Percentiles rank a stretch among this genome's conserved stretches.
Conservation (phyloP, 805 yeast genomes). For the Myxozyma neotropica region DNA sequence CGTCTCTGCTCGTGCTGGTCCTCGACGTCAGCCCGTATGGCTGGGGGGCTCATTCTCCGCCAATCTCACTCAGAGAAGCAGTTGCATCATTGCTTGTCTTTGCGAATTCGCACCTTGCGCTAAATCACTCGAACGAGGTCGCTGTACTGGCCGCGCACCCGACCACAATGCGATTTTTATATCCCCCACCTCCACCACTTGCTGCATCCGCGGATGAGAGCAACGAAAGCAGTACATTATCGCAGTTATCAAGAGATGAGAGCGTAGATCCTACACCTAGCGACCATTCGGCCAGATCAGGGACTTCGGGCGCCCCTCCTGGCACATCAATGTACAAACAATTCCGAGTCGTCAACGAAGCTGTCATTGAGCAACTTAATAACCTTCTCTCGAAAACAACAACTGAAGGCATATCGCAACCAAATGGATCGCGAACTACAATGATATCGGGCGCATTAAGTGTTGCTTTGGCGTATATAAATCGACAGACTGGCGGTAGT, state of each 20-base stretch:
- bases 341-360: conserved; percentile 76
- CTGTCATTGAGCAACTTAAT: conserved; percentile 63
- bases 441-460: conserved; percentile 78
- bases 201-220: not conserved
- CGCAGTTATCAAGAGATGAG: not conserved
- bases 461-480: conserved; percentile 77
- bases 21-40: conserved; percentile 75
- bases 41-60: conserved; percentile 51
- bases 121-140: conserved; percentile 81
- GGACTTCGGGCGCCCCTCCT: conserved; percentile 32
- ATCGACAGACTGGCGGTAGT: conserved; percentile 43
- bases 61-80: conserved; percentile 53
- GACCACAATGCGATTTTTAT: conserved; percentile 66
- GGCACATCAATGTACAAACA: conserved; percentile 76
- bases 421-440: conserved; percentile 41
- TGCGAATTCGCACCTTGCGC: conserved; percentile 83
- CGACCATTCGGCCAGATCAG: not conserved
- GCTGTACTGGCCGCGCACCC: conserved; percentile 79
- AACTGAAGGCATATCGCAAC: conserved; percentile 35
- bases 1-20: conserved; percentile 76
- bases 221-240: not conserved
- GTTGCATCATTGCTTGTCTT: conserved; percentile 70
- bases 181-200: conserved; percentile 50
- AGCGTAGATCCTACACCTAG: not conserved
- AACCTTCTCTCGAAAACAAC: conserved; percentile 47